phyloP scores from a whole-genome alignment of 306 rosid species.

The Lathyrus oleraceus region DNA sequence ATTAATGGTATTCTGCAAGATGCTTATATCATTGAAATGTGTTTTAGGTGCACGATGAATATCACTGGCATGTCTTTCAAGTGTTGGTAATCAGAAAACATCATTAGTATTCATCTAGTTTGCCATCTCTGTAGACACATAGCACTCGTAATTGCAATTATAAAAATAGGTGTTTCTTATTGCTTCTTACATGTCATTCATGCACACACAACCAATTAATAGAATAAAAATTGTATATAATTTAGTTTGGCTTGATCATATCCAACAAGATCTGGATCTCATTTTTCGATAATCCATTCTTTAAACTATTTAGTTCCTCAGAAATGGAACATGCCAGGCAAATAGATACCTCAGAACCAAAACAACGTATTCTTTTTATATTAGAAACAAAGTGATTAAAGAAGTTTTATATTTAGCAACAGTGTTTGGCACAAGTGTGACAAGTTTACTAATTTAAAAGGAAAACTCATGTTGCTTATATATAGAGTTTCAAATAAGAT shows the following conservation, averaged over 20 bases:
- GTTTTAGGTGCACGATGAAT: constrained; percentile 16
- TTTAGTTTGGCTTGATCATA: neutral
- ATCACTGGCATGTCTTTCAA: constrained; percentile 21
- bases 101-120: constrained; percentile 35
- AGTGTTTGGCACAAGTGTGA: too few species aligned
- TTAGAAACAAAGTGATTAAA: too few species aligned
- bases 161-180: constrained; percentile 16
- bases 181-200: neutral
- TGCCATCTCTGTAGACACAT: constrained; percentile 53
- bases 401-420: too few species aligned
- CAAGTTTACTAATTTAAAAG: too few species aligned
- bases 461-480: too few species aligned
- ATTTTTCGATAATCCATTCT: too few species aligned
- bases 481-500: too few species aligned
- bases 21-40: neutral
- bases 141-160: constrained; percentile 25
- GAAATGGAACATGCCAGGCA: too few species aligned
- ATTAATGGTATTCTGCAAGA: constrained; percentile 2
- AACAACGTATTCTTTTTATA: too few species aligned
- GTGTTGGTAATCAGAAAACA: constrained; percentile 32
- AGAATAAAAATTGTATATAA: neutral
- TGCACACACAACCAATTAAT: too few species aligned
- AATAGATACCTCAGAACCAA: too few species aligned
- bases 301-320: too few species aligned
- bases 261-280: neutral